Evolutionary conservation across 371 early-diverging fungal genomes (phyloP), one percentile per base, ranked within the genome.

Genomic region (Apophysomyces variabilis): DNA sequence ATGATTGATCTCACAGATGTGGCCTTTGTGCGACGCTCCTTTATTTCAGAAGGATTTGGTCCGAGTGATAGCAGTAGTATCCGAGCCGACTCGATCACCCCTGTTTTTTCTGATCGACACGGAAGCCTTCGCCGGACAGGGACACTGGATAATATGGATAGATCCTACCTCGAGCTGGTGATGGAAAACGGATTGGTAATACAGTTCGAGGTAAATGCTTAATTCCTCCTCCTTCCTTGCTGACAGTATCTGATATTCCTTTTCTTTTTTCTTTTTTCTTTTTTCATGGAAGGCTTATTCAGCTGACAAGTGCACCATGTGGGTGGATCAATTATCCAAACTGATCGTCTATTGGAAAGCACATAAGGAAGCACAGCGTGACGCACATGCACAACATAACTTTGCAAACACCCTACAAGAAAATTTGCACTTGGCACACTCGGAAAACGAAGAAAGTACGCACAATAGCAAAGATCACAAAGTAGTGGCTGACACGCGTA

Each of bases 1-100:
- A 63, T 81, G 16, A 81, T 88, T 69, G 84, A 88, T 65, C 61
- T 88, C 67, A 82, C 82, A 0, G 77, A 86, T 56, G 75, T 86
- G 1, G 68, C 72, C 0, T 71, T 71, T 64, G 77, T 81, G 1
- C 60, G 69, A 21, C 59, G 78, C 7, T 39, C 70, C 1, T 78
- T 81, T 58, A 47, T 46, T 43, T 44, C 57, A n/a, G 59, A 57
- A 11, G 64, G 45, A 9, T 18, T 36, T 7, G 57, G 21, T 18
- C n/a, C 45, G 14, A 38, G 12, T 12, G 50, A 47, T 21, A 60
- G 18, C 26, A 56, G 16, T 36, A 47, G 54, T 38, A 8, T 41
- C 11, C n/a, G 57, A 18, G 61, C 38, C 47, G 35, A 41, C 11
- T 37, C 64, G 16, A 41, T 45, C 47, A 44, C 64, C 35, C 54